These are phyloP conservation scores for Pythium myriotylum DNA, from an alignment of 352 stramenopile species.

Conservation along the genomic window DNA sequence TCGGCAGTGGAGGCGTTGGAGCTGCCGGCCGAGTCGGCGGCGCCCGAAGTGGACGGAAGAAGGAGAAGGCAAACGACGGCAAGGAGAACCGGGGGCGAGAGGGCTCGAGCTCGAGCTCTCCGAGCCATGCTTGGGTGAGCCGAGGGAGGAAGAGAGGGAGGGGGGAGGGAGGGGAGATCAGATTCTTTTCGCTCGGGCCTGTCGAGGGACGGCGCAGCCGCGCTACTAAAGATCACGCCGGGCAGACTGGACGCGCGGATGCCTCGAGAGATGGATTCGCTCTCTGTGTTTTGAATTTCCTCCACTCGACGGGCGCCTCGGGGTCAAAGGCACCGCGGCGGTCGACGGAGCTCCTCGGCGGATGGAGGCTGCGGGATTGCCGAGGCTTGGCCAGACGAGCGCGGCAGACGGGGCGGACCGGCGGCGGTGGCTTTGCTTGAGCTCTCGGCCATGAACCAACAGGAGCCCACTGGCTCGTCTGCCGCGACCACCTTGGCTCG, in stretches of 20 bases:
- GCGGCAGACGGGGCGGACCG: background rate
- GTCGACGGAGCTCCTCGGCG: background rate
- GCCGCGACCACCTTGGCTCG: background rate
- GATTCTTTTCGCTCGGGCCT: background rate
- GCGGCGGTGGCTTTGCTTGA: background rate
- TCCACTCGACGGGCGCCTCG: no score
- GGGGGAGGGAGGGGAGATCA: constrained; percentile 3
- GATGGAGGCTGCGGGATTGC: background rate
- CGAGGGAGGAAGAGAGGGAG: background rate
- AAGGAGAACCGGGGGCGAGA: constrained; percentile 1
- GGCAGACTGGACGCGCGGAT: background rate
- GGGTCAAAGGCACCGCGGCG: no score
- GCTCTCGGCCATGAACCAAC: background rate
- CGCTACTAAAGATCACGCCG: background rate
- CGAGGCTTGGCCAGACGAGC: background rate
- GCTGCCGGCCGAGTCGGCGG: background rate
- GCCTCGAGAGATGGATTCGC: background rate
- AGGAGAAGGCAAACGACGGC: background rate
- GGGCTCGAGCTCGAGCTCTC: background rate
- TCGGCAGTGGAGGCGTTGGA: constrained; percentile 2
- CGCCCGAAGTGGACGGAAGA: background rate
- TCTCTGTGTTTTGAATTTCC: constrained; percentile 1
- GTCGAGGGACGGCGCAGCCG: no score
- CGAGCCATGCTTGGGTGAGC: background rate
- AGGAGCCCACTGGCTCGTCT: constrained; percentile 1